Base-by-base conservation (phyloP, 2,329 filamentous ascomycete species). In the Trichoderma aggressivum region DNA sequence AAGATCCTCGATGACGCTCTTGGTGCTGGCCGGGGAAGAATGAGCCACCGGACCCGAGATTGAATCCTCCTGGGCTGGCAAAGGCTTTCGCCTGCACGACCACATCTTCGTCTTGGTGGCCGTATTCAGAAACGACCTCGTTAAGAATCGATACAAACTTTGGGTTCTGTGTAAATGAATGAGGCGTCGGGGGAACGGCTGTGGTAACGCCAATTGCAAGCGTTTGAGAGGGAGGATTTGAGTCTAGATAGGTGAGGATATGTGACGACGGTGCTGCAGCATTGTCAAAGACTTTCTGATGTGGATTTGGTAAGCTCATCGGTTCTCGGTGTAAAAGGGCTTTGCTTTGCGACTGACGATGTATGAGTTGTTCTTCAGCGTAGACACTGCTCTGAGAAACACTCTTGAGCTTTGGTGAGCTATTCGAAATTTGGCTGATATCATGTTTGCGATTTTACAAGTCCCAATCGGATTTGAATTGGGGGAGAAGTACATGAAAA, bases 131-230 rank as follows among this genome's bases (percentile, higher is more conserved):
- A 24, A 91, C 82, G 1, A 90, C 87, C 18, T 87, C 81, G 75
- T 89, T 84, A 26, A 91, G 83, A 64, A 91, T 86, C 11, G 81
- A 76, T n/a, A 89, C 77, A 77, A 92, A 92, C 26, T 81, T 79
- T 11, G 80, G 84, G 77, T 92, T 92, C 76, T 88, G 86, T 26
- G 78, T 81, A 76, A 92, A 90, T 26, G 87, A 86, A 50, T 82
- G 80, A 4, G 90, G 88, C 0, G 88, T 90, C 1, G 89, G 89
- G 2, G 89, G 89, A n/a, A 90, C 73, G 18, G 81, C 75, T 7
- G 86, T 87, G 0, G 88, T 87, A 2, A 84, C 87, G 62, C 90
- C 90, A 72, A 92, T 87, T 16, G 89, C 84, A 24, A 91, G 80
- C 32, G 79, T 78, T 7, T 82, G 77, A 5, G 82, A 86, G 0